These are phyloP conservation scores for Tuber calosporum DNA, from an alignment of 495 filamentous ascomycete genomes.

Conservation along the genomic window DNA sequence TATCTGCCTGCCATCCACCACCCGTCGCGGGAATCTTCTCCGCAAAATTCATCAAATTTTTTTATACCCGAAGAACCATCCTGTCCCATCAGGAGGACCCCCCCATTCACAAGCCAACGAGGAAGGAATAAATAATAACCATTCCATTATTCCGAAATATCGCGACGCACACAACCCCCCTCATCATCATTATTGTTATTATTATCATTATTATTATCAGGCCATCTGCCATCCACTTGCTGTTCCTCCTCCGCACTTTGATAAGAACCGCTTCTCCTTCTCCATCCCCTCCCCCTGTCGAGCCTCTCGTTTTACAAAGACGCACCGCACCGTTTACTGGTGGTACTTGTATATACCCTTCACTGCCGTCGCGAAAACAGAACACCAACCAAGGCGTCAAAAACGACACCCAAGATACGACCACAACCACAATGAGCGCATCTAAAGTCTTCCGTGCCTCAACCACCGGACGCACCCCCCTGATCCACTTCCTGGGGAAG, in stretches of 20 bases:
- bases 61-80: constrained; percentile 5
- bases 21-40: background rate
- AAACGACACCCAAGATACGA: background rate
- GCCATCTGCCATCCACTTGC: background rate
- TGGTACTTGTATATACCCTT: too few species aligned
- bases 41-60: background rate
- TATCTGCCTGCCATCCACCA: constrained; percentile 2
- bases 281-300: background rate
- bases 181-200: background rate
- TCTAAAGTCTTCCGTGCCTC: constrained; percentile 59
- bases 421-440: constrained; percentile 58
- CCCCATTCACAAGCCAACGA: background rate
- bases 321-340: too few species aligned
- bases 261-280: background rate
- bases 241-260: background rate
- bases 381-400: background rate
- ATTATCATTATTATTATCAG: too few species aligned
- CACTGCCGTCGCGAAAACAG: background rate
- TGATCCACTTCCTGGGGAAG: constrained; percentile 91
- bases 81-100: background rate
- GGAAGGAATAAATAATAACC: background rate
- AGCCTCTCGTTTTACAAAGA: background rate
- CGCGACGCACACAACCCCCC: background rate
- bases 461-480: constrained; percentile 59
- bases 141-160: background rate